Base-by-base conservation (phyloP, 2,329 filamentous ascomycete species). In the Neonectria neomacrospora region DNA sequence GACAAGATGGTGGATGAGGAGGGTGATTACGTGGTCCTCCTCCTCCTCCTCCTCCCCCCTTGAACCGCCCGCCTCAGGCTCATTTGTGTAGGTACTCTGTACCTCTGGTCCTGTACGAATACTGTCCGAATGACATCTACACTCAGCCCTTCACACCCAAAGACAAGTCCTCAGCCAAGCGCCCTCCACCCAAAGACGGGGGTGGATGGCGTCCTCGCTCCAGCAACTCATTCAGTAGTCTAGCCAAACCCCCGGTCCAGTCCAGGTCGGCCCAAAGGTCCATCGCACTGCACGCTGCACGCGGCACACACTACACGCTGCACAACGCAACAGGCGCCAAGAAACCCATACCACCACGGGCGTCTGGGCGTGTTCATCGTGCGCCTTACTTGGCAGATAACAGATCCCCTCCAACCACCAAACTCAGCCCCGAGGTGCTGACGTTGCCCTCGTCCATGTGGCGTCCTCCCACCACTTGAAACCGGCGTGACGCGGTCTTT, bases 371-470 rank as follows among this genome's bases (percentile, higher is more conserved):
- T n/a, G n/a, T n/a, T n/a, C n/a, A n/a, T n/a, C n/a, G n/a, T n/a
- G n/a, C n/a, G n/a, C n/a, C n/a, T n/a, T n/a, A n/a, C n/a, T n/a
- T n/a, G n/a, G n/a, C n/a, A 8, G 4, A 4, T 34, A 8, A 11
- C 42, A 22, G 41, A 44, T n/a, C 22, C 22, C 44, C 23, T 18
- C 26, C 47, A 26, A n/a, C 58, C 58, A 47, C 26, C 48, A 54
- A 16, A 48, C 68, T 70, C 64, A 71, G 67, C 65, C 68, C 69
- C 41, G 55, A 44, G 26, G 39, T 48, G 69, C 64, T 66, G 48
- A 64, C 64, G 54, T 66, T 58, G 59, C 54, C 54, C 41, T 52
- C 34, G 26, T 54, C 30, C 28, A 57, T 34, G 39, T 52, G 34
- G 59, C 45, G 47, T 37, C 30, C 50, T 39, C 32, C 44, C 61